A percentile compares a stretch with the other conserved stretches of the same genome.
These are phyloP conservation scores for Cucumis melo DNA, from an alignment of 306 rosid genomes.

Conservation along the genomic window DNA sequence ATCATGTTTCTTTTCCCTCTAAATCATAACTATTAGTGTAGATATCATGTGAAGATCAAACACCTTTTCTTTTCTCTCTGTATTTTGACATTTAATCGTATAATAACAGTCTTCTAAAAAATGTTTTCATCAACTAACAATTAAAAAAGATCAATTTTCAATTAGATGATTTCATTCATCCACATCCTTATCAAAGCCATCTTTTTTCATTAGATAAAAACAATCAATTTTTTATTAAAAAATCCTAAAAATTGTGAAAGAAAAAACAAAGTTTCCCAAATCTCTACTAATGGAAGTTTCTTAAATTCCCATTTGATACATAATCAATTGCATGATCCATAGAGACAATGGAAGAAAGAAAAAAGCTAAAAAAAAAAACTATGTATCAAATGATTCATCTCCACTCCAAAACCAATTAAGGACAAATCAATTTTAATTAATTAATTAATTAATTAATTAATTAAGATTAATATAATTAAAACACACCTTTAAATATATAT, in stretches of 20 bases:
- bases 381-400: not conserved
- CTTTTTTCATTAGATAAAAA: not conserved
- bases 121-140: too few species aligned
- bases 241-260: not conserved
- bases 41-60: too few species aligned
- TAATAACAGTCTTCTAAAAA: too few species aligned
- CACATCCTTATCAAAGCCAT: not conserved
- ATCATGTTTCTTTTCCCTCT: too few species aligned
- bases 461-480: not conserved
- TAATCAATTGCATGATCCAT: not conserved
- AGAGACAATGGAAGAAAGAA: not conserved
- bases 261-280: not conserved
- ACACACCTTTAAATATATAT: constrained; percentile 8
- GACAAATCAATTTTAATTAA: not conserved
- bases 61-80: too few species aligned
- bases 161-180: too few species aligned
- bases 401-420: not conserved
- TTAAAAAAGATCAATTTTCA: too few species aligned
- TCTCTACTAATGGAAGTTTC: not conserved
- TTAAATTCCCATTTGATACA: not conserved
- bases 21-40: too few species aligned
- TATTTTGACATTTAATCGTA: too few species aligned
- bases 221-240: not conserved
- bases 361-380: not conserved
- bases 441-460: not conserved